phyloP scores from a whole-genome alignment of 352 stramenopile genomes.

The Pythium brachiatum region DNA sequence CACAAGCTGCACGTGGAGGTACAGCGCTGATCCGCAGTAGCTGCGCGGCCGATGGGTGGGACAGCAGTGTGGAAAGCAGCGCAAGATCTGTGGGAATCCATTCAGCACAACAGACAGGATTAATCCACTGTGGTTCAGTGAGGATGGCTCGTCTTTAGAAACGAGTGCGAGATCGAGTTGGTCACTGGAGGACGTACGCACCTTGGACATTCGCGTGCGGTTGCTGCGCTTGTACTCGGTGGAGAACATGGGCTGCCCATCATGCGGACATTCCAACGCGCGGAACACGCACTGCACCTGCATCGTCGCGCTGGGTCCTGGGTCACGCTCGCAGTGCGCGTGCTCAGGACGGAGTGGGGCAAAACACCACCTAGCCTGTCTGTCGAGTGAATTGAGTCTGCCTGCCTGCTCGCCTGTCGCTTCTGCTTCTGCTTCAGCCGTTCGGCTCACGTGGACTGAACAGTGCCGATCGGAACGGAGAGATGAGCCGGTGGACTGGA shows the following conservation, averaged over 20 bases:
- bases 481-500: neutral
- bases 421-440: neutral
- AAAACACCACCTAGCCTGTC: neutral
- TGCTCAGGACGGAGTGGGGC: neutral
- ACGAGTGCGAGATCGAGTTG: neutral
- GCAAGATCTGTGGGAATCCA: slow-evolving; percentile 36
- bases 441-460: neutral
- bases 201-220: slow-evolving; percentile 44
- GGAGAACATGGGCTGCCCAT: slow-evolving; percentile 21
- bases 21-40: slow-evolving; percentile 47
- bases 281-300: slow-evolving; percentile 32
- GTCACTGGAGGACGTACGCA: slow-evolving; percentile 9
- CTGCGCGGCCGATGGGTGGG: slow-evolving; percentile 40
- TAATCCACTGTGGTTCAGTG: neutral
- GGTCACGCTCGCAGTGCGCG: neutral
- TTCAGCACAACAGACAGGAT: neutral
- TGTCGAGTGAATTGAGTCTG: neutral
- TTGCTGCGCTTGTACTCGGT: slow-evolving; percentile 37
- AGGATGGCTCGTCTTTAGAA: neutral
- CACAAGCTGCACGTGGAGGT: slow-evolving; percentile 28
- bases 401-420: neutral
- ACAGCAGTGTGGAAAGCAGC: slow-evolving; percentile 62
- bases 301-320: slow-evolving; percentile 8
- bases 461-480: neutral
- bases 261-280: slow-evolving; percentile 30